Base-by-base conservation (phyloP, 2,329 filamentous ascomycete genomes). In the Domatiomyces catenatus region DNA sequence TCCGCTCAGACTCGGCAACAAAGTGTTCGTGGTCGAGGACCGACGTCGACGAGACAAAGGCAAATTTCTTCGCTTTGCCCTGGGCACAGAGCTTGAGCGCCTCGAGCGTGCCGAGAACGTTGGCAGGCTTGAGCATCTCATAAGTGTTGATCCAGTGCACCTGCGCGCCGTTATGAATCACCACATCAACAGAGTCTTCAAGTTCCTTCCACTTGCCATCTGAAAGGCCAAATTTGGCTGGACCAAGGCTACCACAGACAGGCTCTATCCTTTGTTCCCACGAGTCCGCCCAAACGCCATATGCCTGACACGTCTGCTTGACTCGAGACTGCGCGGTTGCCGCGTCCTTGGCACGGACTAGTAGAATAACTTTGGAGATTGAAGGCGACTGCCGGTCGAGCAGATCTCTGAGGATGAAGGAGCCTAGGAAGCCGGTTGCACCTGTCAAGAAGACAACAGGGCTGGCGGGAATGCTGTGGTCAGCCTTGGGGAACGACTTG, bases 361-460 rank as follows among this genome's bases (percentile, higher is more conserved):
- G 81, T 0, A 82, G 80, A 51, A 94, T 79, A 8, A 94, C 73
- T 57, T 76, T 81, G 12, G 47, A 8, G 8, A 78, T 70, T 17
- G 69, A 66, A 17, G 70, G 75, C 15, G 69, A 68, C 8, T 71
- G 69, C 20, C 83, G 73, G 42, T 76, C 75, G 1, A 95, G 73
- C 1, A 94, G 67, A 50, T 94, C 86, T 50, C 76, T 76, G 28
- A 93, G 70, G 8, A 95, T 71, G 61, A 88, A 93, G 0, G 85
- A 77, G 24, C 89, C 89, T 18, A 95, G 68, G 71, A 95, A 95
- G 2, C 89, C 89, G 4, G 89, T 95, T 3, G 86, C 87, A 44
- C 90, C 88, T 2, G 89, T 95, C 4, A 95, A 69, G 65, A 95
- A 84, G 8, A 92, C 74, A 0, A 82, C 87, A 2, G 72, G 67